Percentiles rank a stretch among this genome's conserved stretches.
Conservation (phyloP, 257 asterid genomes). For the Solanum arcanum region DNA sequence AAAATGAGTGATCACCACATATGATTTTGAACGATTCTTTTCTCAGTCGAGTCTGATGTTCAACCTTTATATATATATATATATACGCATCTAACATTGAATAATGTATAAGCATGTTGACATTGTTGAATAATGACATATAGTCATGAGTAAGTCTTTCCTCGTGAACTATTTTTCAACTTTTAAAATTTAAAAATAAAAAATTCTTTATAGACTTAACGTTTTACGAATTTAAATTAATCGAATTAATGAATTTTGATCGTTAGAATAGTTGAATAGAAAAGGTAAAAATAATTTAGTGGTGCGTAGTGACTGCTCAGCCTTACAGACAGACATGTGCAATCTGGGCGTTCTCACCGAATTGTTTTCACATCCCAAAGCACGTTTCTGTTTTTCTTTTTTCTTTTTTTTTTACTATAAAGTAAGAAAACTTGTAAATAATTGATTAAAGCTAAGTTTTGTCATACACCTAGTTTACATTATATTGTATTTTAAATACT, state of each 20-base stretch:
- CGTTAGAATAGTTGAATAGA: neutral
- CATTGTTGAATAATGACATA: neutral
- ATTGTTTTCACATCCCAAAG: slow-evolving; percentile 17
- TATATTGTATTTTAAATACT: neutral
- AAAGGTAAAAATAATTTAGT: neutral
- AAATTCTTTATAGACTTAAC: neutral
- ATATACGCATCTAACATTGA: no score
- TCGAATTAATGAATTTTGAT: fast-evolving
- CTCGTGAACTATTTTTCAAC: no score
- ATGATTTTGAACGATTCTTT: no score
- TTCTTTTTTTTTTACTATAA: neutral
- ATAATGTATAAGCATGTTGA: no score
- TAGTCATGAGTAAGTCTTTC: no score
- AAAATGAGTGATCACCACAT: neutral
- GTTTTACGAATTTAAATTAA: neutral
- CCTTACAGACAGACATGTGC: neutral
- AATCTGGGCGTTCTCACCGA: neutral
- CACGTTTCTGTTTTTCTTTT: neutral
- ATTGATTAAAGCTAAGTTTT: slow-evolving; percentile 10
- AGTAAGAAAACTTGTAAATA: neutral
- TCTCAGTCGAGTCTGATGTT: no score
- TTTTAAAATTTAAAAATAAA: no score
- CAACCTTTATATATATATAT: no score
- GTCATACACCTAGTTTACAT: neutral
- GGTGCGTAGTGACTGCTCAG: neutral